Conservation (phyloP, 1,284 basidiomycete genomes). For the Golubevia sp. region DNA sequence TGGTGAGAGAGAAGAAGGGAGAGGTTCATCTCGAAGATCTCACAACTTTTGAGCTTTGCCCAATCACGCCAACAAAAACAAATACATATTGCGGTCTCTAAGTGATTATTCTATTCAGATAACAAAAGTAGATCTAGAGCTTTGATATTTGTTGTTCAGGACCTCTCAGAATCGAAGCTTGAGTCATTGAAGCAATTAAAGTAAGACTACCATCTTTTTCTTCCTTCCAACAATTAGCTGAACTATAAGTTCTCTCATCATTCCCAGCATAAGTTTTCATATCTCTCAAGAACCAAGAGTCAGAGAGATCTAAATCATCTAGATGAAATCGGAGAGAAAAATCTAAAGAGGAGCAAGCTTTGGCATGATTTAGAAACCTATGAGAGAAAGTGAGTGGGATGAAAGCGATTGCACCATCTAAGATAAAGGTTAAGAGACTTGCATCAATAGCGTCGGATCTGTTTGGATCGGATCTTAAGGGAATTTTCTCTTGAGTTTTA, state of each 20-base stretch:
- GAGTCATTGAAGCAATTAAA: too few relatives aligned
- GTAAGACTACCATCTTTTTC: too few relatives aligned
- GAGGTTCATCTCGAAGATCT: too few relatives aligned
- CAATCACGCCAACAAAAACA: too few relatives aligned
- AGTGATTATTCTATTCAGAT: too few relatives aligned
- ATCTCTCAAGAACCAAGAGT: neutral
- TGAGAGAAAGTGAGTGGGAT: conserved; percentile 45
- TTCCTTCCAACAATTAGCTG: neutral
- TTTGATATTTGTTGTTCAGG: too few relatives aligned
- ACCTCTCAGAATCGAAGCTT: too few relatives aligned
- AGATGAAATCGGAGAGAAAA: conserved; percentile 47
- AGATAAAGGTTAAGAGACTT: conserved; percentile 18
- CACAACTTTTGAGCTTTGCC: too few relatives aligned
- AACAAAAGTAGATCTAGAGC: too few relatives aligned
- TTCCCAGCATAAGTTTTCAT: neutral
- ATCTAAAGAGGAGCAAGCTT: conserved; percentile 38
- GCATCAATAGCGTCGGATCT: conserved; percentile 12
- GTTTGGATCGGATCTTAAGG: neutral
- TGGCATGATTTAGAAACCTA: conserved; percentile 21
- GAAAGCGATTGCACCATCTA: conserved; percentile 49
- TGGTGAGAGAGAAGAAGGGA: too few relatives aligned
- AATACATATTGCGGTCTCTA: too few relatives aligned
- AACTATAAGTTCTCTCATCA: neutral
- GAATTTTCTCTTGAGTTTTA: neutral
- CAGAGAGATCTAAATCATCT: neutral